Conservation (phyloP, 805 yeast genomes). For the Hanseniaspora singularis region DNA sequence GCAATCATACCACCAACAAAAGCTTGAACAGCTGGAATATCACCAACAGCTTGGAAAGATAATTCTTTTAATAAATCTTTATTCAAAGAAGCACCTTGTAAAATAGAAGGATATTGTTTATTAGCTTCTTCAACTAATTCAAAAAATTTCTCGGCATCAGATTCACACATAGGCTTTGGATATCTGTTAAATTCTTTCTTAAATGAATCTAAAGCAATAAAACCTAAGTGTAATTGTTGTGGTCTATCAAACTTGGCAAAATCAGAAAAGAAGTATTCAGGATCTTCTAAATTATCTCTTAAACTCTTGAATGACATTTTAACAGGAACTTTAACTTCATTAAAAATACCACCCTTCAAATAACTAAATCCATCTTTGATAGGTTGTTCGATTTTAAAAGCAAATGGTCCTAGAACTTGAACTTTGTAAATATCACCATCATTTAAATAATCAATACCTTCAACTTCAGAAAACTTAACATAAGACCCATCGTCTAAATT, state of each 20-base stretch:
- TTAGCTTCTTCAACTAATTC: conserved; percentile 49
- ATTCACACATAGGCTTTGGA: conserved; percentile 66
- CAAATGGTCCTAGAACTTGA: conserved; percentile 87
- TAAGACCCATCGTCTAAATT: conserved; percentile 85
- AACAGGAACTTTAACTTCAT: conserved; percentile 80
- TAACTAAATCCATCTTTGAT: conserved; percentile 33
- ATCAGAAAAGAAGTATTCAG: conserved; percentile 73
- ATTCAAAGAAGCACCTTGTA: conserved; percentile 45
- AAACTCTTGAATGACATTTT: conserved; percentile 52
- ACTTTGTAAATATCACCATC: conserved; percentile 63
- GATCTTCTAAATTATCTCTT: conserved; percentile 51
- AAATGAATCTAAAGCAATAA: conserved; percentile 77
- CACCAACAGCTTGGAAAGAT: conserved; percentile 81
- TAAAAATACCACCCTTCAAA: conserved; percentile 75
- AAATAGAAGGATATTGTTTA: conserved; percentile 39
- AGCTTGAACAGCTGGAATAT: conserved; percentile 78
- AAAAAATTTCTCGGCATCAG: conserved; percentile 59
- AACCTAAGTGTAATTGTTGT: conserved; percentile 78
- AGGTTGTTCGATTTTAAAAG: conserved; percentile 53
- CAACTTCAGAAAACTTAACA: conserved; percentile 76
- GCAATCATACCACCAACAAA: conserved; percentile 90
- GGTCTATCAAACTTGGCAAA: conserved; percentile 92
- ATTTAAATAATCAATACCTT: conserved; percentile 65
- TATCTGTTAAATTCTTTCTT: conserved; percentile 44
- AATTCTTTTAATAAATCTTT: conserved; percentile 57